These are phyloP conservation scores for Ophiostoma perfectum DNA, from an alignment of 2,329 filamentous ascomycete genomes.

Conservation along the genomic window DNA sequence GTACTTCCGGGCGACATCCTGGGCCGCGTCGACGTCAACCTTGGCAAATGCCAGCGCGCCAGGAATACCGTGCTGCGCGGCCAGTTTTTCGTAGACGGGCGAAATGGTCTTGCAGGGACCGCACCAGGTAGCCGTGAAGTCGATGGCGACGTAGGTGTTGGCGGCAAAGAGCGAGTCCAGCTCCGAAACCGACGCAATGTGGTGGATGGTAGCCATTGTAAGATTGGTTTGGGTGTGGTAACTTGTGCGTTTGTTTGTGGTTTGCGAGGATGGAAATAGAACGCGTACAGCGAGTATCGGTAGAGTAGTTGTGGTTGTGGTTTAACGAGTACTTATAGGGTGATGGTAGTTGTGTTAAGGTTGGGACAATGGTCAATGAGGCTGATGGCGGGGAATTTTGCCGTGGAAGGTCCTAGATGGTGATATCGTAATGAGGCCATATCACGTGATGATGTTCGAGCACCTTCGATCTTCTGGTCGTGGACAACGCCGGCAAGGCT, in stretches of 20 bases:
- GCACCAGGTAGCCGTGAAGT: constrained; percentile 56
- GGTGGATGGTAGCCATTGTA: constrained; percentile 33
- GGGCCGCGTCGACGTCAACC: constrained; percentile 52
- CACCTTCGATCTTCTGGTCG: background rate
- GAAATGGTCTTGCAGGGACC: constrained; percentile 55
- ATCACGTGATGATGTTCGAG: constrained; percentile 6
- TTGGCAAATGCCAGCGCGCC: constrained; percentile 50
- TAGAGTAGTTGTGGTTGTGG: background rate
- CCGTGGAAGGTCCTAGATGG: constrained; percentile 6
- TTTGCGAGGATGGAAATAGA: background rate
- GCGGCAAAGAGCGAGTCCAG: constrained; percentile 45
- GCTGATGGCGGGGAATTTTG: constrained; percentile 9
- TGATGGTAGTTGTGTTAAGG: background rate
- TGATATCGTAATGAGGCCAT: background rate
- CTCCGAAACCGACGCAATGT: constrained; percentile 39
- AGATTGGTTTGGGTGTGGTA: background rate
- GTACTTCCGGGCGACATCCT: constrained; percentile 46
- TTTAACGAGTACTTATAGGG: background rate
- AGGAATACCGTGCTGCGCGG: constrained; percentile 37
- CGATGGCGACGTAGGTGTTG: constrained; percentile 48
- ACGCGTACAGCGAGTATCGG: background rate
- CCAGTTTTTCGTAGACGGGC: constrained; percentile 47
- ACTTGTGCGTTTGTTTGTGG: background rate
- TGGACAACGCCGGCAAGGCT: background rate
- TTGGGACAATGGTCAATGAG: background rate